Evolutionary conservation across 139 green algal species (phyloP).

Genomic region (Trebouxia sp.): DNA sequence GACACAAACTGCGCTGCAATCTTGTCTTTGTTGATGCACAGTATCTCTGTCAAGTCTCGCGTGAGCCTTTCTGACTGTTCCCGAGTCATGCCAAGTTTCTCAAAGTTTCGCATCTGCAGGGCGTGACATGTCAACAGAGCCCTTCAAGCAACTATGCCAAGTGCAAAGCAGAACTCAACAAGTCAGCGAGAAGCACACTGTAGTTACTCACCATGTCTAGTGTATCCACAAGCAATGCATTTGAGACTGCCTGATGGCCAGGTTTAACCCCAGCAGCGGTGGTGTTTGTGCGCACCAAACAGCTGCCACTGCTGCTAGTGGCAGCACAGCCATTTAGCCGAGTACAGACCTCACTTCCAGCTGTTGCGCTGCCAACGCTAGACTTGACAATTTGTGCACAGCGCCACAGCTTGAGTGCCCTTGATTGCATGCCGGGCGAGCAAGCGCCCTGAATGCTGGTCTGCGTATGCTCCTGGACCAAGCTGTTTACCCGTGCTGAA

Average conservation of each 20-base stretch:
- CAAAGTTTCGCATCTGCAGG: conserved; percentile 52
- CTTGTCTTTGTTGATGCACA: conserved; percentile 68
- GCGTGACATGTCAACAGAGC: no score
- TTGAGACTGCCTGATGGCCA: conserved; percentile 5
- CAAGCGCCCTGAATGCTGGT: no score
- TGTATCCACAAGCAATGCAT: conserved; percentile 48
- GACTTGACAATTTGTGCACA: not conserved
- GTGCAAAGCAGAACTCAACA: not conserved
- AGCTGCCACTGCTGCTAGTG: not conserved
- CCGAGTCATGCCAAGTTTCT: conserved; percentile 54
- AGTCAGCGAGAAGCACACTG: no score
- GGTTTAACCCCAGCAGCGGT: not conserved
- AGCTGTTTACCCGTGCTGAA: no score
- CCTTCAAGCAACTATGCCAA: not conserved
- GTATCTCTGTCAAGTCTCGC: conserved; percentile 65
- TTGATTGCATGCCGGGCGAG: not conserved
- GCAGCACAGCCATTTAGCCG: not conserved
- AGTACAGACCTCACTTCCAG: not conserved
- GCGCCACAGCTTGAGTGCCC: not conserved
- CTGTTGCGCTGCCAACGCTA: not conserved
- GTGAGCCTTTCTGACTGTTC: conserved; percentile 71
- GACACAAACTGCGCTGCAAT: conserved; percentile 72
- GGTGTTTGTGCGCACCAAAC: not conserved
- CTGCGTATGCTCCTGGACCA: no score
- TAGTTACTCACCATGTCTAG: conserved; percentile 43